These are phyloP conservation scores for Posidonia australis DNA, from an alignment of 106 monocot species.

Conservation along the genomic window DNA sequence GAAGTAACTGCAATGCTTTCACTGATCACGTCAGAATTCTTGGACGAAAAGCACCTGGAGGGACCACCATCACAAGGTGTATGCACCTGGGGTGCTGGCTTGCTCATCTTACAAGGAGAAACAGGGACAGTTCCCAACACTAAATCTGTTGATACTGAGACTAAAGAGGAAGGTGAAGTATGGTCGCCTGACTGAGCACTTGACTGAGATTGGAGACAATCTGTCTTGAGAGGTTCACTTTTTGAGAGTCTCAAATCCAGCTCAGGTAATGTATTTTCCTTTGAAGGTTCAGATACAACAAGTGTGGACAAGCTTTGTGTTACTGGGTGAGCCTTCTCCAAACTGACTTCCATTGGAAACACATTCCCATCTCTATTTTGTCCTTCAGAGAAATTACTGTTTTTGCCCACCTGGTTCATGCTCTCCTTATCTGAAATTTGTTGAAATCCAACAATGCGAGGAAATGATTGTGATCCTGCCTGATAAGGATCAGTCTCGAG, in stretches of 20 bases:
- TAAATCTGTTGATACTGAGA: slow-evolving; percentile 73
- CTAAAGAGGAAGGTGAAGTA: slow-evolving; percentile 42
- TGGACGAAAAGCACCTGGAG: slow-evolving; percentile 15
- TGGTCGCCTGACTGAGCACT: slow-evolving; percentile 17
- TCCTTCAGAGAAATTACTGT: not conserved
- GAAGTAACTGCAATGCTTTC: slow-evolving; percentile 5
- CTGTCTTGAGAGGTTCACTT: slow-evolving; percentile 28
- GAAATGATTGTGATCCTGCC: slow-evolving; percentile 3
- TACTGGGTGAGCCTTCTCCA: slow-evolving; percentile 16
- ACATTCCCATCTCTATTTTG: not conserved
- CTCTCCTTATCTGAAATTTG: slow-evolving; percentile 18
- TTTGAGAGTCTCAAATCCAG: slow-evolving; percentile 29
- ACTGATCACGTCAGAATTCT: slow-evolving; percentile 15
- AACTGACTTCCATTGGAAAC: not conserved
- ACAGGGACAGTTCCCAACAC: slow-evolving; percentile 43
- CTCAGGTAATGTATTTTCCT: slow-evolving; percentile 25
- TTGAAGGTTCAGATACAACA: slow-evolving; percentile 11
- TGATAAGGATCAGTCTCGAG: slow-evolving; percentile 13
- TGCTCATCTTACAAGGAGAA: slow-evolving; percentile 13
- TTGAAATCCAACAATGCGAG: slow-evolving; percentile 28
- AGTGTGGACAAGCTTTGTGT: slow-evolving; percentile 30
- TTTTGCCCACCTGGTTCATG: slow-evolving; percentile 6
- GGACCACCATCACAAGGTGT: not conserved
- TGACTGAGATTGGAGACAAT: slow-evolving; percentile 12
- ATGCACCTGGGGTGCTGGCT: not conserved